These are phyloP conservation scores for Skeletonema tropicum DNA, from an alignment of 108 stramenopile species.

Conservation along the genomic window DNA sequence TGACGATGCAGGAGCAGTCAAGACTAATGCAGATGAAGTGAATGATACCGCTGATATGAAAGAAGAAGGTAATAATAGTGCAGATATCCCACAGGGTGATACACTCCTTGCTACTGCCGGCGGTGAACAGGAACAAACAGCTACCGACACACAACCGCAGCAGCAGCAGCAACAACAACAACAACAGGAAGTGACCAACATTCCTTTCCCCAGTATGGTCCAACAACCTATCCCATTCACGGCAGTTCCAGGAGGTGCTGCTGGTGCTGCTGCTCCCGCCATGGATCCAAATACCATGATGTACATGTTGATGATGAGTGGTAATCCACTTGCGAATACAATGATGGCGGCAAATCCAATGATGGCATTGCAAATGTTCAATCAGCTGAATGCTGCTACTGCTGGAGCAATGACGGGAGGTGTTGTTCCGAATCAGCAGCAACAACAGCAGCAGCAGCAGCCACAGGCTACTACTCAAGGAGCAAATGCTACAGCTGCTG, in stretches of 20 bases:
- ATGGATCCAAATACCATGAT: slow-evolving; percentile 10
- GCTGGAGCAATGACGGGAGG: too few relatives aligned
- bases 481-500: too few relatives aligned
- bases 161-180: slow-evolving; percentile 2
- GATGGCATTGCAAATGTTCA: neutral
- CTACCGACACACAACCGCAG: neutral
- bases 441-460: too few relatives aligned
- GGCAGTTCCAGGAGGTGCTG: neutral
- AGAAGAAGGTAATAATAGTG: too few relatives aligned
- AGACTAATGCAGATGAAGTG: too few relatives aligned
- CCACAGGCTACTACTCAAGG: too few relatives aligned
- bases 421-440: too few relatives aligned
- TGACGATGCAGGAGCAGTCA: too few relatives aligned
- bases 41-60: too few relatives aligned
- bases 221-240: neutral
- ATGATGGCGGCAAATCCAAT: slow-evolving; percentile 7
- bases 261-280: neutral
- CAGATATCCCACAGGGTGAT: neutral
- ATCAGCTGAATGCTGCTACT: neutral
- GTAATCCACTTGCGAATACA: too few relatives aligned
- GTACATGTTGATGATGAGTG: slow-evolving; percentile 5
- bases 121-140: neutral
- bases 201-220: neutral
- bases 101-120: neutral
- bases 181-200: slow-evolving; percentile 1